Evolutionary conservation across 2,329 filamentous ascomycete species (phyloP).

Genomic region (Cladosporium cucumerinum): DNA sequence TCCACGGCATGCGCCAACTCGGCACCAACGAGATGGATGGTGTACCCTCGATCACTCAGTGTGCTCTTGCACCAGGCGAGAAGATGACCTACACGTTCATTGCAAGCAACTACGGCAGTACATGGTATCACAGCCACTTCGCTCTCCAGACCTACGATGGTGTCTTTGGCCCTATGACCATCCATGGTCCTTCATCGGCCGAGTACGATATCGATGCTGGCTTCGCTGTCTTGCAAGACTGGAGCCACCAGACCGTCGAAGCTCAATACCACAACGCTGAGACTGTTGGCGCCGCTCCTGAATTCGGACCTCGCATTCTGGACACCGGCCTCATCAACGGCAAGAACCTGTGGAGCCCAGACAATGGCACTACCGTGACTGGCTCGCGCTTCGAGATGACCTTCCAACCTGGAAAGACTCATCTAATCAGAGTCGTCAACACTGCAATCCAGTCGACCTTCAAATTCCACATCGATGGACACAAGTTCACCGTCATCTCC

Average conservation of each 20-base stretch:
- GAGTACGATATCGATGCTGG: conserved; percentile 40
- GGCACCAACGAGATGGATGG: conserved; percentile 53
- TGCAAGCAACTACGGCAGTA: conserved; percentile 39
- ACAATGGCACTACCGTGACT: conserved; percentile 22
- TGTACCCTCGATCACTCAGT: conserved; percentile 46
- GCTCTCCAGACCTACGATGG: conserved; percentile 41
- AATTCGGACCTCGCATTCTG: conserved; percentile 35
- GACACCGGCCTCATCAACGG: conserved; percentile 47
- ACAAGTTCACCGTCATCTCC: conserved; percentile 39
- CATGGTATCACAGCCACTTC: conserved; percentile 43
- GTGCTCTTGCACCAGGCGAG: conserved; percentile 37
- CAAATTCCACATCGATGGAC: conserved; percentile 44
- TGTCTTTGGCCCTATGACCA: conserved; percentile 40
- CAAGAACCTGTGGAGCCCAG: conserved; percentile 37
- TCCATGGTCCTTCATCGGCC: conserved; percentile 40
- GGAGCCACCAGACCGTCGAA: conserved; percentile 34
- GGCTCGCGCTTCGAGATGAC: conserved; percentile 32
- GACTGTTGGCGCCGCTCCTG: conserved; percentile 30
- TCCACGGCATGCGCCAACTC: conserved; percentile 46
- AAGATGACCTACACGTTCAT: conserved; percentile 34
- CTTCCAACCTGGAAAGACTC: conserved; percentile 29
- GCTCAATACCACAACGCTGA: conserved; percentile 19
- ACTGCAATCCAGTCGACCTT: conserved; percentile 40
- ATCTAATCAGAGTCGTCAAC: conserved; percentile 34
- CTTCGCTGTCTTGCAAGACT: conserved; percentile 38